Evolutionary conservation across 169 alveolate species (phyloP), one percentile per base, ranked within the genome.

Genomic region (Plasmodium knowlesi): DNA sequence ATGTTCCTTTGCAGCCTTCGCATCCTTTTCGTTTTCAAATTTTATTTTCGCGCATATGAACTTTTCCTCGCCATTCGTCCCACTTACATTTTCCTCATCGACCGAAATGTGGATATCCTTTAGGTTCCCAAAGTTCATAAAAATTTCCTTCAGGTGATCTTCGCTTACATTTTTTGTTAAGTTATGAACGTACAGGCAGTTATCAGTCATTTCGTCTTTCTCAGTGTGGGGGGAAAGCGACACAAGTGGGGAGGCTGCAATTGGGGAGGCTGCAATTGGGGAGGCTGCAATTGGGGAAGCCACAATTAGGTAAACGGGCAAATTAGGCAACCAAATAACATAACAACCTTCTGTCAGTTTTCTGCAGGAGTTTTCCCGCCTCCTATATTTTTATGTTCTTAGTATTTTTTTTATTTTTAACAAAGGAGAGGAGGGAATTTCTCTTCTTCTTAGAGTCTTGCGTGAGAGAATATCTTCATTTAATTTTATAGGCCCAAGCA

Each of bases 131-230:
- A 85, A 85, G n/a, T 85, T 41, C 85, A 54, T 74, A 74, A 85
- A 85, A 22, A 85, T 85, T 85, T 85, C 93, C 43, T 76, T 85
- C 46, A 85, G 67, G 81, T 85, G 93, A 6, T 73, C 85, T 32
- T 41, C 71, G 30, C 93, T 85, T 73, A 76, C 85, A 25, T 85
- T 85, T 3, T 76, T 74, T 32, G 93, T 85, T 53, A 85, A 76
- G 50, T 85, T 85, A 22, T 74, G 74, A 10, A 85, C 50, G 46
- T 73, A 74, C 32, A 85, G 28, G 53, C 81, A 85, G 50, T 54
- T 74, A 9, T 85, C 85, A 53, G 22, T 73, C 93, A 85, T 85
- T 34, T 74, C 76, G 22, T 30, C 9, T 83, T 28, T 3, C 57
- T 76, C 50, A n/a, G 25, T 37, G 22, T 3, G 22, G 61, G 19